Percentiles rank a stretch among this genome's conserved stretches.
phyloP scores from a whole-genome alignment of 352 stramenopile species.

The Blastocystis sp. region DNA sequence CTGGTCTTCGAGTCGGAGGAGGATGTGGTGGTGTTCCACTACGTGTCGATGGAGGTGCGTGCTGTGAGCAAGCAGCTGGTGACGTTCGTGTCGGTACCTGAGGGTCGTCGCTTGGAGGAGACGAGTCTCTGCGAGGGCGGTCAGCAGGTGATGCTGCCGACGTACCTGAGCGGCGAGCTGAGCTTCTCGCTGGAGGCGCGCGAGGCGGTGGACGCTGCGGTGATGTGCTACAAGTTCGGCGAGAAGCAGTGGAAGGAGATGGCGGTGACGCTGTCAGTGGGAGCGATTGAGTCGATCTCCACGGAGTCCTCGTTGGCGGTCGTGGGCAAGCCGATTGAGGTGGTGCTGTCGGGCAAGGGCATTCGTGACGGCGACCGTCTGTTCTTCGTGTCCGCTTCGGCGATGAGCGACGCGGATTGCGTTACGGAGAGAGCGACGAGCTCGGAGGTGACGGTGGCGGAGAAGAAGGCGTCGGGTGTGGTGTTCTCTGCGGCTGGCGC shows the following conservation, averaged over 20 bases:
- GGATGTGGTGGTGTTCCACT: neutral
- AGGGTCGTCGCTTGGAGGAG: constrained; percentile 19
- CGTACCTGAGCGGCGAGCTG: neutral
- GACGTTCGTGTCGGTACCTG: neutral
- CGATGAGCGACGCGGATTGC: constrained; percentile 12
- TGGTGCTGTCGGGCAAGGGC: neutral
- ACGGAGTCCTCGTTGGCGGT: neutral
- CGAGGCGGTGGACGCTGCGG: neutral
- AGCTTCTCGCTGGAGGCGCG: neutral
- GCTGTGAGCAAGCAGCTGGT: constrained; percentile 4
- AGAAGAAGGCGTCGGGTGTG: neutral
- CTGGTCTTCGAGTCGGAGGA: constrained; percentile 9
- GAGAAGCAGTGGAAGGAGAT: constrained; percentile 28
- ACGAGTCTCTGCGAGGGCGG: neutral
- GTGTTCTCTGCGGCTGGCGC: neutral
- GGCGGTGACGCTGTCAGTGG: neutral
- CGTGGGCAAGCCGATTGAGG: neutral
- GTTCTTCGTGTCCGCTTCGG: constrained; percentile 2
- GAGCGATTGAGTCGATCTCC: neutral
- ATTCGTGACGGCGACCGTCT: constrained; percentile 12
- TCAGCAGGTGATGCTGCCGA: neutral
- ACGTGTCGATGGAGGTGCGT: neutral
- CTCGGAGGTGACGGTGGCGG: neutral
- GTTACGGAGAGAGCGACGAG: neutral
- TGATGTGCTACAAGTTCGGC: constrained; percentile 52